Conservation (phyloP, 176 grass and related monocot species). For the Oryza rufipogon region DNA sequence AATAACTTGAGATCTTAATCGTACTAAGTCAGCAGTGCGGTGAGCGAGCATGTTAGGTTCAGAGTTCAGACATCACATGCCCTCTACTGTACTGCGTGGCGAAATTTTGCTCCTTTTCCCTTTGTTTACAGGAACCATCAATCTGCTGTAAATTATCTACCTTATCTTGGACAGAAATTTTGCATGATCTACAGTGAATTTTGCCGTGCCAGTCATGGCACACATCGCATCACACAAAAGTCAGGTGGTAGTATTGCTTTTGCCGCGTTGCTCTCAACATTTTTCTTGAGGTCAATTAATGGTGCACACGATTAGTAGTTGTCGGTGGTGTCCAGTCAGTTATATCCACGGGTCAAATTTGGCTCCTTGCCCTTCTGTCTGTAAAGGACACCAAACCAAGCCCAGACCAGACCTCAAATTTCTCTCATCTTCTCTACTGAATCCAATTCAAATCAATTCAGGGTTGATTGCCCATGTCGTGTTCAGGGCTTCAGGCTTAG, state of each 20-base stretch:
- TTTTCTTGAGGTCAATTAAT: neutral
- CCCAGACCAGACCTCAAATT: neutral
- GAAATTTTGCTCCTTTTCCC: neutral
- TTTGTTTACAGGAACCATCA: neutral
- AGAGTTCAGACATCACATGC: neutral
- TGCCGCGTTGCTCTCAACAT: neutral
- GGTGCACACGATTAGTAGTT: slow-evolving; percentile 27
- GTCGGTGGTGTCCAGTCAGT: slow-evolving; percentile 21
- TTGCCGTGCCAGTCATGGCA: slow-evolving; percentile 12
- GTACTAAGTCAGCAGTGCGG: neutral
- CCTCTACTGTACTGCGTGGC: neutral
- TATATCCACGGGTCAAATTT: slow-evolving; percentile 26
- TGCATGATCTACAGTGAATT: neutral
- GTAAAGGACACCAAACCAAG: slow-evolving; percentile 9
- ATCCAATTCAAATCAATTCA: no score
- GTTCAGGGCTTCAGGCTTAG: neutral
- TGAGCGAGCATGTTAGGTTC: neutral
- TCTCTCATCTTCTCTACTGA: no score
- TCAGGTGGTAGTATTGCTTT: neutral
- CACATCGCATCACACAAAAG: slow-evolving; percentile 8
- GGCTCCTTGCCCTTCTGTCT: slow-evolving; percentile 12
- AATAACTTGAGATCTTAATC: slow-evolving; percentile 3
- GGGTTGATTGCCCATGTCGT: neutral
- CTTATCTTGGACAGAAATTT: neutral
- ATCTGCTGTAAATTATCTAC: neutral